phyloP scores from a whole-genome alignment of 345 rosid species.

The Turritis glabra region DNA sequence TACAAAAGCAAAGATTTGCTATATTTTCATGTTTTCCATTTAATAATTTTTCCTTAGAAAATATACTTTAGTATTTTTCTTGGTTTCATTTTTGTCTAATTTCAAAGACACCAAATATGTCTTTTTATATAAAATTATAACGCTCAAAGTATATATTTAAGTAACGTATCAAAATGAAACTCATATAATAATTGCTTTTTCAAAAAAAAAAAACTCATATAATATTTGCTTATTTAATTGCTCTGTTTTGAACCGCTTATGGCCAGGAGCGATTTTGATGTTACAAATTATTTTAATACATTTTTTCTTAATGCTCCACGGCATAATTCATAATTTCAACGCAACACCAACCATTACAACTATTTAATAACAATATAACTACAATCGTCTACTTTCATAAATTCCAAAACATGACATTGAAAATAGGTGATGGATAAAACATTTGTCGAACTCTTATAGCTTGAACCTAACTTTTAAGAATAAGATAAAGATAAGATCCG shows the following conservation, averaged over 20 bases:
- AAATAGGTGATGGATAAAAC: conserved; percentile 9
- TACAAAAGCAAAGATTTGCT: not conserved
- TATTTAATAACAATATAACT: not conserved
- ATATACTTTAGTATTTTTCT: not conserved
- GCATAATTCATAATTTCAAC: conserved; percentile 2
- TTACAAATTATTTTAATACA: not conserved
- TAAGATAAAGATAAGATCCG: not conserved
- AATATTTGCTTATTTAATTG: not conserved
- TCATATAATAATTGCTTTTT: not conserved
- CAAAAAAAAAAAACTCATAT: not conserved
- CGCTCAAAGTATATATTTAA: not conserved
- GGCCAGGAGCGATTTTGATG: not conserved
- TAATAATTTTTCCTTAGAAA: not conserved
- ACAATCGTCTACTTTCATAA: conserved; percentile 4
- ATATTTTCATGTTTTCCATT: not conserved
- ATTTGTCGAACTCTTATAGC: conserved; percentile 14
- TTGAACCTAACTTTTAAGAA: not conserved
- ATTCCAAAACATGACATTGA: conserved; percentile 12
- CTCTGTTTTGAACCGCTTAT: not conserved
- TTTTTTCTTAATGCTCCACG: no score
- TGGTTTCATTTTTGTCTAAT: not conserved
- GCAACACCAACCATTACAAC: conserved; percentile 1
- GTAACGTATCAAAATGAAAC: not conserved
- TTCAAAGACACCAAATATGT: not conserved
- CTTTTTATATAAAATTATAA: not conserved